These are phyloP conservation scores for Cryptococcus sp. DNA, from an alignment of 1,284 basidiomycete species.

Conservation along the genomic window DNA sequence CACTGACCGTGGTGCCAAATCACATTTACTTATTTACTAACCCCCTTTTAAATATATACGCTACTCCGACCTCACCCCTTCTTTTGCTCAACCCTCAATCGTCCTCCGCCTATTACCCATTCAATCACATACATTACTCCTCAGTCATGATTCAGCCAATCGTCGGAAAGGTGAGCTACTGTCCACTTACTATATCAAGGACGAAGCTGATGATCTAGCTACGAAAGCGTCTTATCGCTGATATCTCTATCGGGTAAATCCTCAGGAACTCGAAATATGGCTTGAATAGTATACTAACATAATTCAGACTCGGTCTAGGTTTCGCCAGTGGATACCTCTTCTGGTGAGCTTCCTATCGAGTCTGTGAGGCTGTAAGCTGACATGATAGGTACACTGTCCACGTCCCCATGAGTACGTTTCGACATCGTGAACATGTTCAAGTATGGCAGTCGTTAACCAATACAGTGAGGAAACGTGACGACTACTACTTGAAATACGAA, in stretches of 20 bases:
- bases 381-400: slow-evolving; percentile 70
- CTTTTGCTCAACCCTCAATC: slow-evolving; percentile 4
- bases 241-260: slow-evolving; percentile 56
- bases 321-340: slow-evolving; percentile 65
- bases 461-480: slow-evolving; percentile 72
- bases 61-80: slow-evolving; percentile 1
- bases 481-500: slow-evolving; percentile 76
- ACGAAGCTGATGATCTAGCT: slow-evolving; percentile 45
- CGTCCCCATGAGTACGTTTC: slow-evolving; percentile 61
- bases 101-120: slow-evolving; percentile 1
- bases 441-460: not conserved
- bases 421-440: not conserved
- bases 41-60: not conserved
- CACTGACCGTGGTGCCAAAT: no score
- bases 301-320: slow-evolving; percentile 65
- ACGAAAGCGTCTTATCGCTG: slow-evolving; percentile 79
- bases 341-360: slow-evolving; percentile 59
- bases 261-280: not conserved
- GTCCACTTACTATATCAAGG: not conserved
- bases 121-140: slow-evolving; percentile 4
- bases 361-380: not conserved
- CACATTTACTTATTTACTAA: no score
- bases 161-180: slow-evolving; percentile 63
- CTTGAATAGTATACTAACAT: not conserved
- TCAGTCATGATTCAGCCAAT: slow-evolving; percentile 76